Conservation (phyloP, 1,139 yeast species). For the Yamadazyma diddensiae region DNA sequence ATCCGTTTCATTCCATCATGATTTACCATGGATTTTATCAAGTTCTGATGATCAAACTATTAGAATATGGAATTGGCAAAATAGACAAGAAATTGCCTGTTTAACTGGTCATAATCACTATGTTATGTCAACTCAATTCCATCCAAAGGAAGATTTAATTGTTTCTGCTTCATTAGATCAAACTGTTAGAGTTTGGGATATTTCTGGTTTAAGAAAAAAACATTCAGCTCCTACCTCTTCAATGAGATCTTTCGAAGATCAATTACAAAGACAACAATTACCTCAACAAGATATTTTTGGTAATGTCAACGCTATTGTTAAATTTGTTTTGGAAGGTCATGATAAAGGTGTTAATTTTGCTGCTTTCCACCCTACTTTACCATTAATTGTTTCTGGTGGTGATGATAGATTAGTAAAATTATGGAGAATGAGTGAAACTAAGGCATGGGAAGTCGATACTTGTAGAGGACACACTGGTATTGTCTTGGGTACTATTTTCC, state of each 20-base stretch:
- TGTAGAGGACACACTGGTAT: slow-evolving; percentile 97
- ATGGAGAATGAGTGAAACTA: slow-evolving; percentile 97
- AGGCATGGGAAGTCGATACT: slow-evolving; percentile 99
- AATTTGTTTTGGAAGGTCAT: slow-evolving; percentile 95
- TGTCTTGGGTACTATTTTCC: slow-evolving; percentile 86
- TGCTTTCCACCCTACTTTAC: slow-evolving; percentile 93
- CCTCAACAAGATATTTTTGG: slow-evolving; percentile 94
- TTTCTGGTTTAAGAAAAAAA: slow-evolving; percentile 89
- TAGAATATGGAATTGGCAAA: slow-evolving; percentile 99
- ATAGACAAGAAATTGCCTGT: slow-evolving; percentile 95
- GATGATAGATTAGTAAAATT: slow-evolving; percentile 94
- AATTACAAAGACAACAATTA: slow-evolving; percentile 65
- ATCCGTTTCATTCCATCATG: slow-evolving; percentile 92
- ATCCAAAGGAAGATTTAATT: slow-evolving; percentile 89
- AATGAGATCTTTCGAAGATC: slow-evolving; percentile 69
- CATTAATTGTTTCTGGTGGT: slow-evolving; percentile 92
- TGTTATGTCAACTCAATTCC: slow-evolving; percentile 98
- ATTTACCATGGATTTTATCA: slow-evolving; percentile 95
- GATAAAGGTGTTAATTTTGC: slow-evolving; percentile 99
- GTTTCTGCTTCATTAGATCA: slow-evolving; percentile 97
- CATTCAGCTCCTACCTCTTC: slow-evolving; percentile 79
- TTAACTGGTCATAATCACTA: slow-evolving; percentile 98
- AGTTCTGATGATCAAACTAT: slow-evolving; percentile 98
- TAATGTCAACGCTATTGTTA: slow-evolving; percentile 88
- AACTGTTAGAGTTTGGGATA: slow-evolving; percentile 99